Base-by-base conservation (phyloP, 2,329 filamentous ascomycete genomes). In the Ophiostoma fasciatum region DNA sequence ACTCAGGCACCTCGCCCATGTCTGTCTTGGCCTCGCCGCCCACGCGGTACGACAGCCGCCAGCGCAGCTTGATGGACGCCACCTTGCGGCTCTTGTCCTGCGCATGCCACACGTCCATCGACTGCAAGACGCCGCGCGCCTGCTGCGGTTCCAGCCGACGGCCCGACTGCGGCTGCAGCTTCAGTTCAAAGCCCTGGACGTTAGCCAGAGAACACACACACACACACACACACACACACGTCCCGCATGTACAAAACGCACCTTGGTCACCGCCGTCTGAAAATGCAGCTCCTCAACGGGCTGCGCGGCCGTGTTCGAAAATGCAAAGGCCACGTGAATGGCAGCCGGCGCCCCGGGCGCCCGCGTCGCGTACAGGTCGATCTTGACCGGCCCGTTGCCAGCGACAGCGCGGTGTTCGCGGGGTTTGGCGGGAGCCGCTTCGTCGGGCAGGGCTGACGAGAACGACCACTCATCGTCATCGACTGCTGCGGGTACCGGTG, bases 381-480 rank as follows among this genome's bases (percentile, higher is more conserved):
- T 77, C 41, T 73, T 72, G 31, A 96, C 61, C 29, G 62, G 66
- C 2, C 75, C 78, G 49, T 82, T 76, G 49, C 74, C 75, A 29
- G 94, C 72, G 4, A 66, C 68, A 15, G 79, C 61, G 32, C 72
- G 71, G 45, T 82, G 72, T 34, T 73, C 68, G 35, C 59, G 65
- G 2, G 77, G 74, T 23, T 58, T 49, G 14, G 63, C 50, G 35
- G 61, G 50, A 13, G 55, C 43, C 42, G 57, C 42, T 42, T 72
- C 64, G 3, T 64, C 57, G 20, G 88, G 88, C 12, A 94, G 65
- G 0, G 88, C 78, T 0, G 88, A 96, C 4, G 82, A 75, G 54
- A 96, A 96, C 18, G 75, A 81, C 87, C 88, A 96, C 51, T 96
- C 88, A 45, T 96, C 88, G 34, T 94, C 88, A 31, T 82, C 74